Conservation (phyloP, 345 rosid genomes). For the Streptanthus diversifolius region DNA sequence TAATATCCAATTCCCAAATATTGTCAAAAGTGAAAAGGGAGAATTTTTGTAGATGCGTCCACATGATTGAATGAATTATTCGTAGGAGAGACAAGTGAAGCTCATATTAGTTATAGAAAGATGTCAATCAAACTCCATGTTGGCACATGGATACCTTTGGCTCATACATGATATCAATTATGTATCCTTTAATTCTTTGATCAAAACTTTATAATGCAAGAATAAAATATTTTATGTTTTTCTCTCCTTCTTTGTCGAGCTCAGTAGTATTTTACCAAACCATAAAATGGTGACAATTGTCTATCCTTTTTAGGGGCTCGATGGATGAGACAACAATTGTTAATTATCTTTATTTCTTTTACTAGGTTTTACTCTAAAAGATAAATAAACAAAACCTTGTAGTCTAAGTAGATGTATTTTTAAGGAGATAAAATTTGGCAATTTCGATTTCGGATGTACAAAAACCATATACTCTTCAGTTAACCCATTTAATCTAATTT, state of each 20-base stretch:
- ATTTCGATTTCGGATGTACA: background rate
- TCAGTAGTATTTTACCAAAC: constrained; percentile 3
- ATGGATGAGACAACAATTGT: background rate
- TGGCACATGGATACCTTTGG: constrained; percentile 30
- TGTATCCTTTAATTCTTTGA: background rate
- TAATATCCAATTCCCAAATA: background rate
- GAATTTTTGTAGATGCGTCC: constrained; percentile 4
- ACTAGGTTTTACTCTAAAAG: background rate
- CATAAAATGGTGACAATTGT: background rate
- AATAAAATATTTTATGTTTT: constrained; percentile 6
- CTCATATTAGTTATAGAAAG: constrained; percentile 28
- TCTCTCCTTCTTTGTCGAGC: background rate
- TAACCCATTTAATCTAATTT: no score
- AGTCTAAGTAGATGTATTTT: background rate
- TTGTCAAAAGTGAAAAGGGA: background rate
- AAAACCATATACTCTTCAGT: no score
- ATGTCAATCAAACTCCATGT: constrained; percentile 24
- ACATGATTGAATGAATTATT: constrained; percentile 20
- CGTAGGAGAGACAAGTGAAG: constrained; percentile 10
- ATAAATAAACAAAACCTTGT: background rate
- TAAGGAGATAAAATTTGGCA: background rate
- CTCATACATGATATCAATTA: constrained; percentile 11
- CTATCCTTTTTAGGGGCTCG: constrained; percentile 15
- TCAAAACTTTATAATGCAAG: background rate
- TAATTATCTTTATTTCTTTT: background rate